Base-by-base conservation (phyloP, 2,329 filamentous ascomycete genomes). In the Phaeosphaeriaceae sp. region DNA sequence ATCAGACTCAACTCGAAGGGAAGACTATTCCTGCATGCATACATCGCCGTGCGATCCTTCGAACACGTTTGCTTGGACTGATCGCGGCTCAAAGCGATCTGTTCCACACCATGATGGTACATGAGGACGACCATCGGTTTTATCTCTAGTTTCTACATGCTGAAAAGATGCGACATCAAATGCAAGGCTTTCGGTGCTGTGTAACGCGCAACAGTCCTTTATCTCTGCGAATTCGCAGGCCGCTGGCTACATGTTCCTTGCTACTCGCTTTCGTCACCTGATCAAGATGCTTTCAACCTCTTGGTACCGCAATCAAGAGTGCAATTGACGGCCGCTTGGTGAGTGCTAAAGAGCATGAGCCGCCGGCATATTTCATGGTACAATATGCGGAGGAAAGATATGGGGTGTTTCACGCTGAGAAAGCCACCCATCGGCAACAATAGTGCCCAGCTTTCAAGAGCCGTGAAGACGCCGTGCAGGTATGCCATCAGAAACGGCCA, bases 331-430 rank as follows among this genome's bases (percentile, higher is more conserved):
- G 36, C 36, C 15, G 36, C n/a, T 40, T n/a, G 15, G 36, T n/a
- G 17, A 40, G 36, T 17, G 36, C 36, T 40, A 15, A 40, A n/a
- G 17, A 40, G 36, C 36, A 40, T 40, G n/a, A n/a, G 11, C 36
- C 36, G 36, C 36, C 36, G 36, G 36, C 36, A 40, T 40, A 40
- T 40, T 27, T 27, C 36, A 40, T 40, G 36, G 17, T 40, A 40
- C 36, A 17, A 17, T n/a, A 40, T 36, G 31, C 54, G 53, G 63
- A 65, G 57, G 57, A 63, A 56, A 44, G 45, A 54, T 51, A 57
- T 57, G 53, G 57, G 49, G 62, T 62, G 57, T 61, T 62, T 62
- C 62, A 57, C 44, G 51, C 48, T 57, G 63, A 56, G 51, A 52
- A 56, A 54, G 49, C 63, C 57, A 67, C 58, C 42, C 42, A 51